Conservation (phyloP, 768 basidiomycete species). For the Sarcomyxa edulis region DNA sequence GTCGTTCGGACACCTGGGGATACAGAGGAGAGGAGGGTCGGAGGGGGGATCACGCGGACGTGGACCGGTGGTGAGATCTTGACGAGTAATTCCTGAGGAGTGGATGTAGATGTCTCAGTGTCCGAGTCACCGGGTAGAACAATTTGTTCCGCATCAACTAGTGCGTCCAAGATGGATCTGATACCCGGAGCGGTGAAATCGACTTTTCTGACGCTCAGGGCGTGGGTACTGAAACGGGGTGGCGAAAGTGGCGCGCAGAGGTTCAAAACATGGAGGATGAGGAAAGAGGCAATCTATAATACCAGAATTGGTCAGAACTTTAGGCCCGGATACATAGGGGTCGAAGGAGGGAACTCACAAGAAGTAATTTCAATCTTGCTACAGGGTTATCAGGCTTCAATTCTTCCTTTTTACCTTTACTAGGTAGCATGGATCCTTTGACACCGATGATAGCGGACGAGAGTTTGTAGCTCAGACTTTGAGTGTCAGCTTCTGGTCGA, state of each 20-base stretch:
- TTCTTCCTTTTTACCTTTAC: slow-evolving; percentile 22
- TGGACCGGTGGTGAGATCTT: slow-evolving; percentile 59
- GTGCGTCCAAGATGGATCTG: slow-evolving; percentile 48
- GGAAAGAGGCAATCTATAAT: slow-evolving; percentile 78
- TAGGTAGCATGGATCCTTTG: slow-evolving; percentile 34
- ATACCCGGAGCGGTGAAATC: slow-evolving; percentile 66
- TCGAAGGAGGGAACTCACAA: slow-evolving; percentile 41
- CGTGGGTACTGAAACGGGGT: slow-evolving; percentile 33
- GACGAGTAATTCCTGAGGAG: slow-evolving; percentile 49
- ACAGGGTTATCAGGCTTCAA: slow-evolving; percentile 73
- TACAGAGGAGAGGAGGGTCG: slow-evolving; percentile 22
- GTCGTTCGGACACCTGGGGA: slow-evolving; percentile 20
- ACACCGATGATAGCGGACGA: slow-evolving; percentile 30
- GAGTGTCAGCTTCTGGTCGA: slow-evolving; percentile 5
- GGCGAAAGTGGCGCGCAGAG: slow-evolving; percentile 85
- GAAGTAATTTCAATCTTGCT: slow-evolving; percentile 80
- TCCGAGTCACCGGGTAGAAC: slow-evolving; percentile 12
- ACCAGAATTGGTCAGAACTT: not conserved
- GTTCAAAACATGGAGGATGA: slow-evolving; percentile 88
- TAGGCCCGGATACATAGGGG: not conserved
- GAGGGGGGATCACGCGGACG: slow-evolving; percentile 39
- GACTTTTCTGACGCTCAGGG: slow-evolving; percentile 44
- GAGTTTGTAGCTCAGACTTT: slow-evolving; percentile 7
- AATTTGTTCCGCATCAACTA: slow-evolving; percentile 34
- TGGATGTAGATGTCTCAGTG: too few species aligned